Percentiles rank a stretch among this genome's conserved stretches.
phyloP scores from a whole-genome alignment of 331 rosid genomes.

The Prunus yedoensis region DNA sequence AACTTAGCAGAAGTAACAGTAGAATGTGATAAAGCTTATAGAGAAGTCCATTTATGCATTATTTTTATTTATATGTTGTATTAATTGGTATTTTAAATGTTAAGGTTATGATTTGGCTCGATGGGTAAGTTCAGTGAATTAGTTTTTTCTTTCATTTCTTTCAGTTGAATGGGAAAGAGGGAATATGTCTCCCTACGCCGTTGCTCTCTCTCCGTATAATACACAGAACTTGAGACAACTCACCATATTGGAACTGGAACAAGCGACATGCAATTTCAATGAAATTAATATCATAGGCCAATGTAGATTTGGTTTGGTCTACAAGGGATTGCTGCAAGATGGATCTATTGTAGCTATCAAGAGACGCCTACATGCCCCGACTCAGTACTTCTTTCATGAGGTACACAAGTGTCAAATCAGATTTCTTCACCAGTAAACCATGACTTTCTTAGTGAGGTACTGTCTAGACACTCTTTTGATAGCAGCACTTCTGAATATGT shows the following conservation, averaged over 20 bases:
- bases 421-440: neutral
- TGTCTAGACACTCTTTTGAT: neutral
- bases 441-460: neutral
- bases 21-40: neutral
- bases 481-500: neutral
- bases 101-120: neutral
- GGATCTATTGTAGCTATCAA: constrained; percentile 72
- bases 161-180: constrained; percentile 61
- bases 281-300: constrained; percentile 55
- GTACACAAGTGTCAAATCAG: constrained; percentile 26
- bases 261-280: constrained; percentile 60
- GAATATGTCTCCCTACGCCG: constrained; percentile 32
- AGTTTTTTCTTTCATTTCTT: neutral
- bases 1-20: neutral
- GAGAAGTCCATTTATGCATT: neutral
- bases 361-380: constrained; percentile 44
- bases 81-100: neutral
- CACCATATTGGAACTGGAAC: constrained; percentile 48
- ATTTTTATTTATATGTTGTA: neutral
- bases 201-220: constrained; percentile 36
- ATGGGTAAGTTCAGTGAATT: neutral
- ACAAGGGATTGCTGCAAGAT: constrained; percentile 74
- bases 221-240: constrained; percentile 41
- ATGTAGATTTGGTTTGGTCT: constrained; percentile 67
- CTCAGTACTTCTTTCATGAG: constrained; percentile 45